Evolutionary conservation across 2,329 filamentous ascomycete genomes (phyloP).

Genomic region (Coniochaeta sp.): DNA sequence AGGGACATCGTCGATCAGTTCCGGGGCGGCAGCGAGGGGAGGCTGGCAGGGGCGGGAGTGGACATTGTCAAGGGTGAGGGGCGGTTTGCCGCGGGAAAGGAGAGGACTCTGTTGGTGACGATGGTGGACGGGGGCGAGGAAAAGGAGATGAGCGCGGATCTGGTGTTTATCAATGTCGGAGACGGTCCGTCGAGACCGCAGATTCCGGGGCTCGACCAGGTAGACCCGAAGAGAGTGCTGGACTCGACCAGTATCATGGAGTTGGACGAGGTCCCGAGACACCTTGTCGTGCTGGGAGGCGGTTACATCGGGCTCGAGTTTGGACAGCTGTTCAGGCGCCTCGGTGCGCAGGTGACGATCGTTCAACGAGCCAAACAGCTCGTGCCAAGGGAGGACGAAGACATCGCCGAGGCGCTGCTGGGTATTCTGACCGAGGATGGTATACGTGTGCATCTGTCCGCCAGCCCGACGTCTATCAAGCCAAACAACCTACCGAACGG

Average conservation of each 20-base stretch:
- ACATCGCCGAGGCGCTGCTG: slow-evolving; percentile 33
- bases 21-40: slow-evolving; percentile 35
- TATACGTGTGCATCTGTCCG: slow-evolving; percentile 30
- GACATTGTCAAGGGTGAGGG: slow-evolving; percentile 38
- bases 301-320: slow-evolving; percentile 48
- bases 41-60: slow-evolving; percentile 31
- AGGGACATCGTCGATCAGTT: slow-evolving; percentile 44
- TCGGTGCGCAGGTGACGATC: slow-evolving; percentile 41
- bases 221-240: slow-evolving; percentile 28
- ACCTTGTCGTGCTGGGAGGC: slow-evolving; percentile 44
- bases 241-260: slow-evolving; percentile 42
- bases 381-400: slow-evolving; percentile 37
- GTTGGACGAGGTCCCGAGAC: slow-evolving; percentile 33
- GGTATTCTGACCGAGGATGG: slow-evolving; percentile 38
- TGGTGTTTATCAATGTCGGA: slow-evolving; percentile 39
- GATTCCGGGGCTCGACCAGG: slow-evolving; percentile 26
- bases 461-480: not conserved
- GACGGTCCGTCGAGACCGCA: slow-evolving; percentile 31
- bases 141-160: slow-evolving; percentile 26
- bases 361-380: slow-evolving; percentile 35
- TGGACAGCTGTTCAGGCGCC: slow-evolving; percentile 40
- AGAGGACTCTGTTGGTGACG: slow-evolving; percentile 27
- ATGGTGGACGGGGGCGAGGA: slow-evolving; percentile 18
- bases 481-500: not conserved
- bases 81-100: slow-evolving; percentile 25